Evolutionary conservation across 768 basidiomycete species (phyloP).

Genomic region (Trametes villosa): DNA sequence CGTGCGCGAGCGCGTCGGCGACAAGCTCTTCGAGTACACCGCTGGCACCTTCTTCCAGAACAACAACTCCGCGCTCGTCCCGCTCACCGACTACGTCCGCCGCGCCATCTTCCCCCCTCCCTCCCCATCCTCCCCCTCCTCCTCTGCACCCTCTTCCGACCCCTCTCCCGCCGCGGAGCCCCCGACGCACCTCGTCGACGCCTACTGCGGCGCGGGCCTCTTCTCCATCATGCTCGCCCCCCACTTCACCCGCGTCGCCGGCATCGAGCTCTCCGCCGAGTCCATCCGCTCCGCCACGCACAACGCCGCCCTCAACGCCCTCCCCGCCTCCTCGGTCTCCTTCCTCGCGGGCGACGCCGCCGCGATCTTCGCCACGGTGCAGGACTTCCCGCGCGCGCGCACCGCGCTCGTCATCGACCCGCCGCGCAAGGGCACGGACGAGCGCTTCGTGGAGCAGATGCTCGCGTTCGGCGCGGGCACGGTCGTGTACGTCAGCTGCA

Average conservation of each 20-base stretch:
- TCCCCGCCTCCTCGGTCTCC: constrained; percentile 56
- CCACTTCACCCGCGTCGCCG: constrained; percentile 75
- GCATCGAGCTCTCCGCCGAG: constrained; percentile 82
- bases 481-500: constrained; percentile 92
- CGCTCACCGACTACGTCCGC: constrained; percentile 83
- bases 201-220: constrained; percentile 90
- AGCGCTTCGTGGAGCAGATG: constrained; percentile 75
- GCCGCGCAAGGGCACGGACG: constrained; percentile 93
- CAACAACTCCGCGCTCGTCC: constrained; percentile 89
- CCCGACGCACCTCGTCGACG: constrained; percentile 90
- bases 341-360: constrained; percentile 87
- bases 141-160: no score
- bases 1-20: constrained; percentile 85
- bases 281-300: constrained; percentile 69
- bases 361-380: constrained; percentile 76
- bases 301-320: constrained; percentile 68
- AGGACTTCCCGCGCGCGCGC: constrained; percentile 61
- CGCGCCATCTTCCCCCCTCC: constrained; percentile 65
- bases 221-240: constrained; percentile 85
- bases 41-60: constrained; percentile 97
- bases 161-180: no score
- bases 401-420: constrained; percentile 88
- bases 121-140: no score
- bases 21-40: constrained; percentile 80
- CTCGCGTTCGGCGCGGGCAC: constrained; percentile 65